Percentiles rank a stretch among this genome's conserved stretches.
These are phyloP conservation scores for Boeremia exigua DNA, from an alignment of 2,329 filamentous ascomycete genomes.

Conservation along the genomic window DNA sequence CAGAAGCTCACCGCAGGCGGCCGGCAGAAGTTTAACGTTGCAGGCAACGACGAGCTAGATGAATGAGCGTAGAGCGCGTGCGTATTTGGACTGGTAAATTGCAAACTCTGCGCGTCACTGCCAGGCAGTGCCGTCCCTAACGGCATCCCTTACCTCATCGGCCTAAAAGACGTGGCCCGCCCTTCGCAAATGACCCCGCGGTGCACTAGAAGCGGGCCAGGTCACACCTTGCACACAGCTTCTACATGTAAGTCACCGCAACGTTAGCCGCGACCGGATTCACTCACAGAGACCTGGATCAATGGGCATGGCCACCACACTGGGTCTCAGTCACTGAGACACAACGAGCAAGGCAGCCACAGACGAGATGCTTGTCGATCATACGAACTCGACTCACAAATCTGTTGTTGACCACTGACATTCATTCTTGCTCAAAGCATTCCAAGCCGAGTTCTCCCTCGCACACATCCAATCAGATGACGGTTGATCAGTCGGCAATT, in stretches of 20 bases:
- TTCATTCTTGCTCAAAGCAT: slow-evolving; percentile 45
- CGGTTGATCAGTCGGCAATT: slow-evolving; percentile 38
- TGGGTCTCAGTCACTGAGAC: slow-evolving; percentile 38
- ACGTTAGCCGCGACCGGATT: slow-evolving; percentile 35
- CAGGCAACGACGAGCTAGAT: slow-evolving; percentile 65
- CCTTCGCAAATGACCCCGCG: slow-evolving; percentile 30
- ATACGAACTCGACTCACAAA: slow-evolving; percentile 39
- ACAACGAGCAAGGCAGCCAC: slow-evolving; percentile 34
- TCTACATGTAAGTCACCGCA: slow-evolving; percentile 40
- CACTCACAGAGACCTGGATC: slow-evolving; percentile 38
- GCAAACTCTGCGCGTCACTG: slow-evolving; percentile 38
- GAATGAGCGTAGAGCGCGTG: slow-evolving; percentile 43
- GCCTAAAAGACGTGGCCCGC: slow-evolving; percentile 40
- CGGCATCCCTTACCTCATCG: slow-evolving; percentile 42
- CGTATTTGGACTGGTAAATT: slow-evolving; percentile 38
- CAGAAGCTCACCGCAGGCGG: slow-evolving; percentile 85
- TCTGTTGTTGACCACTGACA: slow-evolving; percentile 46
- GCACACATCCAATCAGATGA: slow-evolving; percentile 48
- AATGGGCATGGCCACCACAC: slow-evolving; percentile 44
- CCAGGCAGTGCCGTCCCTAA: slow-evolving; percentile 33
- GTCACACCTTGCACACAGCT: slow-evolving; percentile 37
- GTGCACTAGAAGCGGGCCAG: slow-evolving; percentile 42
- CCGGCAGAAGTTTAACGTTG: slow-evolving; percentile 88
- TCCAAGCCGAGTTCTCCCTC: slow-evolving; percentile 43
- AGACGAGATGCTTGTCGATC: slow-evolving; percentile 43